phyloP scores from a whole-genome alignment of 2,329 filamentous ascomycete genomes.

The Exophiala lecanii-corni region DNA sequence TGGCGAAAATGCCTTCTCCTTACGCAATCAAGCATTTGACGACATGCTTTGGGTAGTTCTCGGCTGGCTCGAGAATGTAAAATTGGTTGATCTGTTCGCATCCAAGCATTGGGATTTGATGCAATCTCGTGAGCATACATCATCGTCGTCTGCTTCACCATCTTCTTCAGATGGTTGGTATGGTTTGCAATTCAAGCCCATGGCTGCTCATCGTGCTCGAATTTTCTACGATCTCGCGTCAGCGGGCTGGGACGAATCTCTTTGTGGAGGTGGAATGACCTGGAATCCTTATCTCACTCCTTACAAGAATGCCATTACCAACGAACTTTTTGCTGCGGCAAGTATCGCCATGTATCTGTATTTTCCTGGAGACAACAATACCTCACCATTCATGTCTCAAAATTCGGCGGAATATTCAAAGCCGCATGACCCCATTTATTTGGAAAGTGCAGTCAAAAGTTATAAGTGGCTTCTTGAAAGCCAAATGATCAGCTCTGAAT shows the following conservation, averaged over 20 bases:
- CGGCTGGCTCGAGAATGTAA: slow-evolving; percentile 78
- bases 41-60: slow-evolving; percentile 95
- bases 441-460: slow-evolving; percentile 68
- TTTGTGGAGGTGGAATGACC: slow-evolving; percentile 83
- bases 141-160: no score
- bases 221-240: slow-evolving; percentile 80
- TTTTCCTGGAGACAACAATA: slow-evolving; percentile 74
- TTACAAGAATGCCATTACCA: slow-evolving; percentile 97
- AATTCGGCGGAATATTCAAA: slow-evolving; percentile 28
- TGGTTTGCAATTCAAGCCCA: slow-evolving; percentile 66
- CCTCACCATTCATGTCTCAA: slow-evolving; percentile 57
- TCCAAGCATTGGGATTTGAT: slow-evolving; percentile 51
- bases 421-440: slow-evolving; percentile 58
- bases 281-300: slow-evolving; percentile 78
- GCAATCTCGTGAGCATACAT: slow-evolving; percentile 23
- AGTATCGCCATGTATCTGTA: slow-evolving; percentile 86
- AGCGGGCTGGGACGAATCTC: slow-evolving; percentile 71
- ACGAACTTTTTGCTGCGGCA: slow-evolving; percentile 80
- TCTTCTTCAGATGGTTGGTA: slow-evolving; percentile 62
- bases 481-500: slow-evolving; percentile 69
- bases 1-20: slow-evolving; percentile 71
- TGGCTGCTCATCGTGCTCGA: slow-evolving; percentile 77
- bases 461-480: slow-evolving; percentile 76
- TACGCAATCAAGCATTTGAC: slow-evolving; percentile 78
- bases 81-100: slow-evolving; percentile 69